phyloP scores from a whole-genome alignment of 2,329 filamentous ascomycete species.

The Xylariaceae sp. region DNA sequence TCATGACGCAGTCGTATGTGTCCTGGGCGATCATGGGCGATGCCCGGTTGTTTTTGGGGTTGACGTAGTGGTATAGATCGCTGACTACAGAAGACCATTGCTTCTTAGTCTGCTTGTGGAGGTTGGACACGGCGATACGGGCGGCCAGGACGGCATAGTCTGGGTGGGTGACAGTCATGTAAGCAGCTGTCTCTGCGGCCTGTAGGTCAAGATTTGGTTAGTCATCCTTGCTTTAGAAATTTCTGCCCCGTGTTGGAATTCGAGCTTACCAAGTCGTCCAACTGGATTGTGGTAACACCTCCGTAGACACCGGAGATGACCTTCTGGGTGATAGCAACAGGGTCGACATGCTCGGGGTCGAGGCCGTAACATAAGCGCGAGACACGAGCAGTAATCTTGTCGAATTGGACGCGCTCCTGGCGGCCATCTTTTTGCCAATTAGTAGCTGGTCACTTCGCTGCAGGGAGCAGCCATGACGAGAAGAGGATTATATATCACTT shows the following conservation, averaged over 20 bases:
- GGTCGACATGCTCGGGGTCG: conserved; percentile 90
- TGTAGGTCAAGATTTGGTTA: conserved; percentile 36
- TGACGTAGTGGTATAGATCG: conserved; percentile 93
- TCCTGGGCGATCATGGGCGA: conserved; percentile 94
- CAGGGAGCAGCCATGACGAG: conserved; percentile 7
- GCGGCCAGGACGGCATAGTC: conserved; percentile 98
- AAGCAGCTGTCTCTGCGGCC: conserved; percentile 97
- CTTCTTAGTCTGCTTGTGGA: conserved; percentile 99
- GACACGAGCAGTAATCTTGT: conserved; percentile 99
- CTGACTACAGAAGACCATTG: conserved; percentile 95
- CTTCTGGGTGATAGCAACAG: conserved; percentile 97
- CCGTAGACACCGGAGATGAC: conserved; percentile 99
- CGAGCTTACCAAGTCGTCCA: conserved; percentile 84
- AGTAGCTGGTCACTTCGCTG: background rate
- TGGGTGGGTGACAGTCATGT: conserved; percentile 99
- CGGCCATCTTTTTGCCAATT: conserved; percentile 69
- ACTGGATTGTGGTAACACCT: conserved; percentile 91
- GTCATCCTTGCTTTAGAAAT: background rate
- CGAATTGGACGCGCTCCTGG: conserved; percentile 99
- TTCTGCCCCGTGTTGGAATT: too few species aligned
- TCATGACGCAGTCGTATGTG: conserved; percentile 91
- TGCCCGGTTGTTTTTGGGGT: conserved; percentile 78
- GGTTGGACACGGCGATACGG: conserved; percentile 97
- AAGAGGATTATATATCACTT: conserved; percentile 31
- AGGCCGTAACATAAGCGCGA: conserved; percentile 97